Evolutionary conservation across 495 filamentous ascomycete genomes (phyloP).

Genomic region (Penicillium canariense): DNA sequence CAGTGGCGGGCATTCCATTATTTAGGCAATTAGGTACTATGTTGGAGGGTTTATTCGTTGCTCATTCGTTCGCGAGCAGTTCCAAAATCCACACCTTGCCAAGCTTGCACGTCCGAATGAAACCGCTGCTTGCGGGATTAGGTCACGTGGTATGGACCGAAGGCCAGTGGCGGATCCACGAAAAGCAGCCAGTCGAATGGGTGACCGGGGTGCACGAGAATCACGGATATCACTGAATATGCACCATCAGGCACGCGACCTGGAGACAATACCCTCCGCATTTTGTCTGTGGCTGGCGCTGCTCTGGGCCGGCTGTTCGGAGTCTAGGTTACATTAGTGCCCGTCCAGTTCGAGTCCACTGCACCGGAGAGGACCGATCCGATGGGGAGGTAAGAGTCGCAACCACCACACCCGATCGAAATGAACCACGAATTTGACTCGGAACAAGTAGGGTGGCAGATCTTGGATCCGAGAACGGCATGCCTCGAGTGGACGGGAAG

Average conservation of each 20-base stretch:
- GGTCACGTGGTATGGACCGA: slow-evolving; percentile 17
- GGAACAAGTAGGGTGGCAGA: slow-evolving; percentile 6
- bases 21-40: no score
- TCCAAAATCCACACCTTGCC: no score
- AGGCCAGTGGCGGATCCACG: slow-evolving; percentile 16
- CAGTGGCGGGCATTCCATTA: background rate
- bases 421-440: slow-evolving; percentile 11
- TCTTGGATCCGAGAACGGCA: background rate
- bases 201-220: no score
- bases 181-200: no score
- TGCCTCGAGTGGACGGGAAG: background rate
- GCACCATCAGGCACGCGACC: no score
- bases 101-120: no score
- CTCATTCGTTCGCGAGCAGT: no score
- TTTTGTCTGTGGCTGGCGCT: no score
- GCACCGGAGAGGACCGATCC: slow-evolving; percentile 30
- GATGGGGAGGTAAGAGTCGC: slow-evolving; percentile 6
- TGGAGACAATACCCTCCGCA: no score
- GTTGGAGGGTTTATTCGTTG: no score
- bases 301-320: no score
- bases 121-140: slow-evolving; percentile 14
- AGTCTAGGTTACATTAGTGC: slow-evolving; percentile 16
- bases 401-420: background rate
- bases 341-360: background rate
- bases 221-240: no score